Evolutionary conservation across 257 asterid species (phyloP), one percentile per base, ranked within the genome.

Genomic region (Gardenia jasminoides): DNA sequence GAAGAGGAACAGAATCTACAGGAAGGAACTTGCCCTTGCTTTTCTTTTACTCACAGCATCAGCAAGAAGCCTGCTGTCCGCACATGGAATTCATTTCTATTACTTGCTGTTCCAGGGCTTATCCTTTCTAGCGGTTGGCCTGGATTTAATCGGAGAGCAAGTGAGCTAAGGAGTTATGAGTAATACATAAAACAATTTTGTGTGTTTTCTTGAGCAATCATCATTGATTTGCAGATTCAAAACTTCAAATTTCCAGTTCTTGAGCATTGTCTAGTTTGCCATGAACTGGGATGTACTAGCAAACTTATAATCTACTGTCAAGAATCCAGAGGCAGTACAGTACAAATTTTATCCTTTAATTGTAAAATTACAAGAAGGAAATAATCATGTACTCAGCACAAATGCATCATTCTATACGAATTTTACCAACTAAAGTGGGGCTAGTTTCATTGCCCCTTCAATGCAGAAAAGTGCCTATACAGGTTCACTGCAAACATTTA

Each of bases 71-170:
- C 71, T 94, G 73, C 67, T 94, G 20, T 90, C 97, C 0, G 97
- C 97, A 0, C 98, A 94, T 1, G 98, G 98, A 75, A 90, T 94
- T 47, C 98, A 94, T 80, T 94, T 94, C 88, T 94, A 94, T 75
- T 94, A 87, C 90, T 78, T 94, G 90, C 85, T 93, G 84, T 94
- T 94, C 74, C 98, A 94, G 74, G 98, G 98, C 15, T 41, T 92
- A 76, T 85, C 98, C 0, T 94, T 94, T 83, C 83, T 94, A 64
- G 85, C 89, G 10, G 92, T 94, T 74, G 98, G 98, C 11, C 85
- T 94, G 84, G 98, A 94, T 87, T 83, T 94, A 81, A 90, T 94
- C 28, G 98, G 98, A 20, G 98, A 94, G 80, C 98, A 94, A 77
- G 89, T 91, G 80, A 91, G 90, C 85, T 94, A 81, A 86, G 11